These are phyloP conservation scores for Favolaschia claudopus DNA, from an alignment of 768 basidiomycete species.

Conservation along the genomic window DNA sequence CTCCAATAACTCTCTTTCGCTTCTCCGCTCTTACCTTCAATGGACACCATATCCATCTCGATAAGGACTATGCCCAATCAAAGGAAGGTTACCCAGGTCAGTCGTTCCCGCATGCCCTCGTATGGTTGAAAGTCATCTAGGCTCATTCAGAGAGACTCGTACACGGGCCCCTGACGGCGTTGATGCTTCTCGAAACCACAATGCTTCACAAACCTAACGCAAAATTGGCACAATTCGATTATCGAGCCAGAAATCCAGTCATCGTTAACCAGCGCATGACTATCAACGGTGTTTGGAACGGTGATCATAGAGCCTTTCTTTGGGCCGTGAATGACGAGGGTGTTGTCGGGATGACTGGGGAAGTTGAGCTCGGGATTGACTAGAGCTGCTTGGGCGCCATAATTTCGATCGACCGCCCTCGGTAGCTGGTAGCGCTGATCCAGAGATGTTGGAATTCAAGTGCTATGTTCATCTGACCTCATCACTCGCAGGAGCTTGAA, in stretches of 20 bases:
- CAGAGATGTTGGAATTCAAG: too few relatives aligned
- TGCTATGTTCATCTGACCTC: too few relatives aligned
- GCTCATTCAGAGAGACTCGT: slow-evolving; percentile 70
- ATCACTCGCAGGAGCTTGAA: too few relatives aligned
- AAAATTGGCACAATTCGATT: slow-evolving; percentile 60
- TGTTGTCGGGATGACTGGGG: slow-evolving; percentile 33
- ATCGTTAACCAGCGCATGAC: slow-evolving; percentile 49
- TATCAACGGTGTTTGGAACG: slow-evolving; percentile 45
- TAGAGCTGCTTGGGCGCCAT: background rate
- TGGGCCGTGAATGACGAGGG: slow-evolving; percentile 47
- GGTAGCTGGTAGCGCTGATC: too few relatives aligned
- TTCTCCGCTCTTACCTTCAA: slow-evolving; percentile 94
- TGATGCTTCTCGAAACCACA: slow-evolving; percentile 76
- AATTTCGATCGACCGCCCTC: background rate
- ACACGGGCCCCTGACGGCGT: slow-evolving; percentile 83
- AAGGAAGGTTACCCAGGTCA: slow-evolving; percentile 78
- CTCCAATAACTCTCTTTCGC: slow-evolving; percentile 77
- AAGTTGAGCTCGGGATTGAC: slow-evolving; percentile 4
- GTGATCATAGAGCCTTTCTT: slow-evolving; percentile 35
- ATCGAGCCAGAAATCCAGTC: slow-evolving; percentile 63
- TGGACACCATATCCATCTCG: slow-evolving; percentile 84
- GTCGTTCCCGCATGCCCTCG: slow-evolving; percentile 19
- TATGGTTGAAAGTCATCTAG: background rate
- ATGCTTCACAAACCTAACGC: slow-evolving; percentile 56
- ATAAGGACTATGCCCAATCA: slow-evolving; percentile 72